Base-by-base conservation (phyloP, 371 early-diverging fungal species). In the Batkoa obscura region DNA sequence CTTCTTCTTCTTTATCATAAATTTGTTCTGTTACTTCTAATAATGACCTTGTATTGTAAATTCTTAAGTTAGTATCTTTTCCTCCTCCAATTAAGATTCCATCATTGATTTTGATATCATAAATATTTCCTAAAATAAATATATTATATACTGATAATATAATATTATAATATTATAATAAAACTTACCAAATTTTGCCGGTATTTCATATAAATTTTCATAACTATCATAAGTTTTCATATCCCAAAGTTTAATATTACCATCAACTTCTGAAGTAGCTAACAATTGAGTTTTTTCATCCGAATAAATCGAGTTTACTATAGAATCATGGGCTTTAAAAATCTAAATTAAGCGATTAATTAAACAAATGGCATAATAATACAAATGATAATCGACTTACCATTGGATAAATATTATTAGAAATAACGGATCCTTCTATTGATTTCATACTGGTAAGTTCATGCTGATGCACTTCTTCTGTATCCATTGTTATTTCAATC, bases 81-180 rank as follows among this genome's bases (percentile, higher is more conserved):
- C 60, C 58, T 1, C 60, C 64, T 8, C 61, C 55, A 23, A 59
- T 46, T 13, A 64, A 32, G 33, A 33, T 48, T 15, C 48, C 39
- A 10, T 50, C 57, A n/a, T 57, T 39, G 17, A 60, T 46, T 58
- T 60, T 58, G 5, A 64, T 32, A 42, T 61, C 58, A 39, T 56
- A 53, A n/a, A 64, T 54, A 35, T 50, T 35, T 0, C 47, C 61
- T 63, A 57, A 54, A 56, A 49, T 41, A 43, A 43, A 30, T 31
- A 52, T 13, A 52, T 35, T 12, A 53, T 10, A 35, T 5, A 36
- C n/a, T n/a, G 34, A 9, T 12, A 38, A 39, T 13, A 55, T 9
- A 2, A 43, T 8, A 4, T 15, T 15, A 8, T 4, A 39, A 15
- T 45, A 45, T 23, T 23, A 15, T 45, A 23, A n/a, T 45, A 23